phyloP scores from a whole-genome alignment of 495 filamentous ascomycete genomes.

The Trichoderma virens region DNA sequence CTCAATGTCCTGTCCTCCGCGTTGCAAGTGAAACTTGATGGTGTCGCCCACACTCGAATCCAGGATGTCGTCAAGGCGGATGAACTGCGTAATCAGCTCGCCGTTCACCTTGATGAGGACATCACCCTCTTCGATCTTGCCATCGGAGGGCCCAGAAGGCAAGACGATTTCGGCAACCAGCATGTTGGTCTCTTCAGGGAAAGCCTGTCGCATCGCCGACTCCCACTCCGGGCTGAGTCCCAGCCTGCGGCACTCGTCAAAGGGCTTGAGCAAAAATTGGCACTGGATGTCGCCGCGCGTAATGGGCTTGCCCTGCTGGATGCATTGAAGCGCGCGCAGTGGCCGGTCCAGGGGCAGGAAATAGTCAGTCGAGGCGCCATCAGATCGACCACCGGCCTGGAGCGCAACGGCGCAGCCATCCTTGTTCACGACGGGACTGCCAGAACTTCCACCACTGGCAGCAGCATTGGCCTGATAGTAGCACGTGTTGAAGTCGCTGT shows the following conservation, averaged over 20 bases:
- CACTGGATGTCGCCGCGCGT: slow-evolving; percentile 93
- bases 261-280: slow-evolving; percentile 94
- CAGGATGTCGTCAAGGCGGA: slow-evolving; percentile 85
- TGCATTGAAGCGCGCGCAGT: slow-evolving; percentile 74
- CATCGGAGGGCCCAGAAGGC: slow-evolving; percentile 79
- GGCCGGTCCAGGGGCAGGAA: slow-evolving; percentile 93
- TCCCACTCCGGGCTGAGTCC: slow-evolving; percentile 84
- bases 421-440: slow-evolving; percentile 93
- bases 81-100: slow-evolving; percentile 88
- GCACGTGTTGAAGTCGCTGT: slow-evolving; percentile 99
- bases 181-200: slow-evolving; percentile 93
- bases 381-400: slow-evolving; percentile 87
- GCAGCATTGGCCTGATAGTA: slow-evolving; percentile 98
- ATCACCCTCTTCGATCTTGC: slow-evolving; percentile 86
- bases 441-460: slow-evolving; percentile 91
- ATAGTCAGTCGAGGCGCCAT: slow-evolving; percentile 95
- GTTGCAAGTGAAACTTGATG: slow-evolving; percentile 70
- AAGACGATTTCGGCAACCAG: slow-evolving; percentile 92
- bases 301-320: slow-evolving; percentile 65
- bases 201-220: slow-evolving; percentile 65
- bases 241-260: slow-evolving; percentile 91
- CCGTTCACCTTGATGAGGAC: slow-evolving; percentile 93
- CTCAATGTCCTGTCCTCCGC: slow-evolving; percentile 81
- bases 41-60: slow-evolving; percentile 75
- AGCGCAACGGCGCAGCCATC: slow-evolving; percentile 88